Percentiles rank a stretch among this genome's conserved stretches.
Evolutionary conservation across 495 filamentous ascomycete genomes (phyloP).

Genomic region (Wilcoxina mikolae): DNA sequence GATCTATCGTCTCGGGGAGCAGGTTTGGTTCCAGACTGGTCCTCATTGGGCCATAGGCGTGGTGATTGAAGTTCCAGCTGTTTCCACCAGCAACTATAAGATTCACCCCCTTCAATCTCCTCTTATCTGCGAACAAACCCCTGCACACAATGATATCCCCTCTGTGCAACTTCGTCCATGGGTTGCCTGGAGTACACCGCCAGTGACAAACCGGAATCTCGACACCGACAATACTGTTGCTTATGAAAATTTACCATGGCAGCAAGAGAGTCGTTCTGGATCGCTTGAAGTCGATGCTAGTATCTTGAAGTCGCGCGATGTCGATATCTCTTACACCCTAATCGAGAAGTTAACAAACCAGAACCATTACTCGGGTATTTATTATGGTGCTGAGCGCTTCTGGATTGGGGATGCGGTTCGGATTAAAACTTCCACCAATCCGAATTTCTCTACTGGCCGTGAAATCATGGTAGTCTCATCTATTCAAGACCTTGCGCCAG

Average conservation of each 20-base stretch:
- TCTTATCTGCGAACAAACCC: constrained; percentile 20
- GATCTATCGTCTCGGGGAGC: constrained; percentile 43
- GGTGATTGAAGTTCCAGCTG: constrained; percentile 25
- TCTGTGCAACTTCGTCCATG: constrained; percentile 38
- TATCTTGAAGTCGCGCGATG: constrained; percentile 43
- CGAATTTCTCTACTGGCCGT: constrained; percentile 27
- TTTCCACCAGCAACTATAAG: constrained; percentile 19
- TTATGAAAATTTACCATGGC: constrained; percentile 42
- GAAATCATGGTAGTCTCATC: constrained; percentile 40
- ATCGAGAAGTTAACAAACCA: constrained; percentile 34
- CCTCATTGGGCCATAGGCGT: constrained; percentile 44
- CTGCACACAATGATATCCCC: constrained; percentile 16
- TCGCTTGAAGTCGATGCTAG: constrained; percentile 44
- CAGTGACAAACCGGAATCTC: constrained; percentile 25
- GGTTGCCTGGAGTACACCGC: constrained; percentile 48
- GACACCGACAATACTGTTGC: constrained; percentile 17
- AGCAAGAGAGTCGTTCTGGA: constrained; percentile 19
- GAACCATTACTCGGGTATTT: constrained; percentile 42
- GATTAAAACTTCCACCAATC: constrained; percentile 26
- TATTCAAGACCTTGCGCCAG: constrained; percentile 25
- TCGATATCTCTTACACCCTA: constrained; percentile 43
- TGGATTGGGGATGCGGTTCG: constrained; percentile 46
- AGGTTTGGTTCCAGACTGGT: constrained; percentile 45
- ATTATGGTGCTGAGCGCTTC: constrained; percentile 47
- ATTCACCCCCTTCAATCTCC: constrained; percentile 26